phyloP scores from a whole-genome alignment of 176 grass and related monocot genomes.

The Tuctoria greenei region DNA sequence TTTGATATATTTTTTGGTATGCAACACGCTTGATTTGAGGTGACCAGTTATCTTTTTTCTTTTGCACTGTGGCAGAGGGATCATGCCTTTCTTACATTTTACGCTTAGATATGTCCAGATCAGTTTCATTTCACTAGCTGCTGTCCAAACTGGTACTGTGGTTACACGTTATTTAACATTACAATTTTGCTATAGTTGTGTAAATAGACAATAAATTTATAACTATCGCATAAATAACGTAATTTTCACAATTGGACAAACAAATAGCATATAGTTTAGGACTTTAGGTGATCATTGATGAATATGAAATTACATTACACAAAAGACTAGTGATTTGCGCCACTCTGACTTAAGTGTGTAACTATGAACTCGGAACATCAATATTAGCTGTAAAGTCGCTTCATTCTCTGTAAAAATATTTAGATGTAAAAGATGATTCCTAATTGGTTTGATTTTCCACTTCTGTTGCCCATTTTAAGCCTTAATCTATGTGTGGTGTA shows the following conservation, averaged over 20 bases:
- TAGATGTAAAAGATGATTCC: neutral
- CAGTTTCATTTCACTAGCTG: neutral
- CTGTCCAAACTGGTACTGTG: neutral
- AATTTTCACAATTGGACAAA: neutral
- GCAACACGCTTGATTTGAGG: neutral
- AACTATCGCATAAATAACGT: neutral
- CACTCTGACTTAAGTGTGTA: neutral
- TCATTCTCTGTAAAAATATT: neutral
- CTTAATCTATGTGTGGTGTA: too few species aligned
- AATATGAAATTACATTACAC: neutral
- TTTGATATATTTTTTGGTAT: neutral
- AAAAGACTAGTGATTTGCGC: neutral
- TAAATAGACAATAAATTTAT: neutral
- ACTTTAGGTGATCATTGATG: neutral
- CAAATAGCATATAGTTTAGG: neutral
- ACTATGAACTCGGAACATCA: neutral
- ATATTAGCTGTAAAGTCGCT: neutral
- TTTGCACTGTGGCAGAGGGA: neutral
- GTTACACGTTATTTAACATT: neutral
- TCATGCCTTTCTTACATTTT: neutral
- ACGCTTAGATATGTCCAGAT: neutral
- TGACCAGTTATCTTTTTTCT: neutral
- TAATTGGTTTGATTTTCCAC: too few species aligned
- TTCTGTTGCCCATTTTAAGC: neutral
- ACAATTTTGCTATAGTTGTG: neutral